Evolutionary conservation across 2,329 filamentous ascomycete species (phyloP).

Genomic region (Dactylellina parvicollis): DNA sequence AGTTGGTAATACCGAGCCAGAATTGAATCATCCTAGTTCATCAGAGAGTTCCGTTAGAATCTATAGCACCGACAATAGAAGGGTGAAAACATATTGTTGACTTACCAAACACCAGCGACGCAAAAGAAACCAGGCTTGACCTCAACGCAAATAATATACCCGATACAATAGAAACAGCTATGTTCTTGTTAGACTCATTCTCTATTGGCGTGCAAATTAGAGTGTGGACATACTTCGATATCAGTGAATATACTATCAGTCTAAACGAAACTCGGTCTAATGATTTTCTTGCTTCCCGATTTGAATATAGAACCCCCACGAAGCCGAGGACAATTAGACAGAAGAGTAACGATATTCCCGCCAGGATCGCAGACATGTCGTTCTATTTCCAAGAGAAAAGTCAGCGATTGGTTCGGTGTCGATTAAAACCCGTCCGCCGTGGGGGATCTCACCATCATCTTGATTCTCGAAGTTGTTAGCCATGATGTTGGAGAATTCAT

Average conservation of each 20-base stretch:
- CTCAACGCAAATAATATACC: slow-evolving; percentile 56
- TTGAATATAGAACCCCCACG: slow-evolving; percentile 49
- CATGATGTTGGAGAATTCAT: slow-evolving; percentile 43
- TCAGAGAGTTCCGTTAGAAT: neutral
- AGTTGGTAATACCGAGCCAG: slow-evolving; percentile 58
- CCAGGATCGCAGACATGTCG: slow-evolving; percentile 56
- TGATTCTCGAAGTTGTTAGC: slow-evolving; percentile 44
- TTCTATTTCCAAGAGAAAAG: slow-evolving; percentile 43
- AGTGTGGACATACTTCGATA: slow-evolving; percentile 54
- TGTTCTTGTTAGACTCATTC: neutral
- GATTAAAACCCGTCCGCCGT: neutral
- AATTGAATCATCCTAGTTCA: slow-evolving; percentile 56
- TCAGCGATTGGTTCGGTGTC: neutral
- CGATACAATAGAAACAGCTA: slow-evolving; percentile 56
- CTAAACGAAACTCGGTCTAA: slow-evolving; percentile 56
- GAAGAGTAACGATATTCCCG: slow-evolving; percentile 53
- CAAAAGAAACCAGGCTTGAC: slow-evolving; percentile 55
- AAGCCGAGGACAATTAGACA: slow-evolving; percentile 52
- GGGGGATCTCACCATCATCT: slow-evolving; percentile 41
- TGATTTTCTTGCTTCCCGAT: slow-evolving; percentile 47
- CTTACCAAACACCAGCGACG: slow-evolving; percentile 39
- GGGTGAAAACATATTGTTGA: neutral
- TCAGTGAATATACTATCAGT: slow-evolving; percentile 55
- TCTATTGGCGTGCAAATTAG: neutral
- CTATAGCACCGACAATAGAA: neutral